Base-by-base conservation (phyloP, 2,329 filamentous ascomycete species). In the Bretziella fagacearum region DNA sequence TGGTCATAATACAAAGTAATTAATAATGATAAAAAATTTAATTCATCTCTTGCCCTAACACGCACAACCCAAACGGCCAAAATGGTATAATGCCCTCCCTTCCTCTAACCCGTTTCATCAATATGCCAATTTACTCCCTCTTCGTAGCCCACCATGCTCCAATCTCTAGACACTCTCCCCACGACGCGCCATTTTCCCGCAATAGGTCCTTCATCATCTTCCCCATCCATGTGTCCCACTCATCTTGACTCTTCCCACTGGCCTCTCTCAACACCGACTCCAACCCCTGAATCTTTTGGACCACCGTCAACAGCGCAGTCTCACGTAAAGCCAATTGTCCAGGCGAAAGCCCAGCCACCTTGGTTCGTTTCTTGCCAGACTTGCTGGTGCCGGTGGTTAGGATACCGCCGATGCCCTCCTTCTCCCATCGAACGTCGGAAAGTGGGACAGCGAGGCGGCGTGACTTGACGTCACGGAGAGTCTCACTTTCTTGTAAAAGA, bases 61-160 rank as follows among this genome's bases (percentile, higher is more conserved):
- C 35, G n/a, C n/a, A n/a, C n/a, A n/a, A n/a, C n/a, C n/a, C n/a
- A n/a, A n/a, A n/a, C n/a, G n/a, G n/a, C n/a, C n/a, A n/a, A n/a
- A n/a, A n/a, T n/a, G n/a, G n/a, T n/a, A n/a, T n/a, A n/a, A n/a
- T n/a, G n/a, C n/a, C n/a, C n/a, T 29, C 32, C 10, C 36, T 13
- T 39, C 17, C 37, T n/a, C n/a, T n/a, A n/a, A n/a, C n/a, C n/a
- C n/a, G n/a, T n/a, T n/a, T n/a, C n/a, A n/a, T n/a, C n/a, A n/a
- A n/a, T n/a, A n/a, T n/a, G n/a, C n/a, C n/a, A n/a, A n/a, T n/a
- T 5, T 33, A 17, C 32, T 41, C 27, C 26, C 52, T 60, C 70
- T 94, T 96, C 63, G 80, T 85, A 51, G 79, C 93, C 60, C 79
- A 91, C 67, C 87, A 95, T 60, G 86, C 91, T 30, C 89, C 84